These are phyloP conservation scores for Pichia sp. DNA, from an alignment of 1,139 yeast species.

Conservation along the genomic window DNA sequence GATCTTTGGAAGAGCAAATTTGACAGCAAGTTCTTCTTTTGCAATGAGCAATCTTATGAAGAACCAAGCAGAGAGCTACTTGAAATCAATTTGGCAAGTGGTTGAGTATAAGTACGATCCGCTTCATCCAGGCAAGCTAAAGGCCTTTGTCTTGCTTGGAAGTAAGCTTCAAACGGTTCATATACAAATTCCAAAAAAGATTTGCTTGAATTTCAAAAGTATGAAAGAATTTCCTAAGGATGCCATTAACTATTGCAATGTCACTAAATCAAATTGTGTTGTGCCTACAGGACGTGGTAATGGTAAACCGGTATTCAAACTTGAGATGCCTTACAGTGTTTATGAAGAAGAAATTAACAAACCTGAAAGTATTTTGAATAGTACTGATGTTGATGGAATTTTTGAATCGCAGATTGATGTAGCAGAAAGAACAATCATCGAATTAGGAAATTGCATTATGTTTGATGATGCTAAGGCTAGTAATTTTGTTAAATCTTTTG, in stretches of 20 bases:
- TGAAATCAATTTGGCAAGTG: constrained; percentile 78
- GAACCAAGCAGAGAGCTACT: constrained; percentile 71
- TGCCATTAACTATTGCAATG: constrained; percentile 44
- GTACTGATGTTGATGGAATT: constrained; percentile 57
- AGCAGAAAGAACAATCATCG: constrained; percentile 68
- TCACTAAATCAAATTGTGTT: constrained; percentile 51
- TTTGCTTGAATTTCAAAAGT: constrained; percentile 62
- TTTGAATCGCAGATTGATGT: constrained; percentile 70
- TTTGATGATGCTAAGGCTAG: constrained; percentile 70
- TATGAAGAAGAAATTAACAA: constrained; percentile 51
- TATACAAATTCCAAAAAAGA: constrained; percentile 65
- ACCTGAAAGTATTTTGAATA: constrained; percentile 59
- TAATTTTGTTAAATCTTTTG: constrained; percentile 79
- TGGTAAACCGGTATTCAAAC: constrained; percentile 40
- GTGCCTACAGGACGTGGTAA: constrained; percentile 69
- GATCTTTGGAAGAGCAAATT: constrained; percentile 60
- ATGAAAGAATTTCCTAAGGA: constrained; percentile 34
- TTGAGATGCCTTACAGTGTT: constrained; percentile 60
- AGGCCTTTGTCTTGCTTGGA: constrained; percentile 63
- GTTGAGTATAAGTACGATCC: constrained; percentile 60
- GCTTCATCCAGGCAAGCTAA: constrained; percentile 62
- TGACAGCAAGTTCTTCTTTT: constrained; percentile 35
- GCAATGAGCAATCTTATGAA: constrained; percentile 65
- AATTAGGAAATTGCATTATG: constrained; percentile 65
- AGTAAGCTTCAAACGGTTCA: constrained; percentile 67